phyloP scores from a whole-genome alignment of 2,329 filamentous ascomycete genomes.

The Pseudocercospora crystallina region DNA sequence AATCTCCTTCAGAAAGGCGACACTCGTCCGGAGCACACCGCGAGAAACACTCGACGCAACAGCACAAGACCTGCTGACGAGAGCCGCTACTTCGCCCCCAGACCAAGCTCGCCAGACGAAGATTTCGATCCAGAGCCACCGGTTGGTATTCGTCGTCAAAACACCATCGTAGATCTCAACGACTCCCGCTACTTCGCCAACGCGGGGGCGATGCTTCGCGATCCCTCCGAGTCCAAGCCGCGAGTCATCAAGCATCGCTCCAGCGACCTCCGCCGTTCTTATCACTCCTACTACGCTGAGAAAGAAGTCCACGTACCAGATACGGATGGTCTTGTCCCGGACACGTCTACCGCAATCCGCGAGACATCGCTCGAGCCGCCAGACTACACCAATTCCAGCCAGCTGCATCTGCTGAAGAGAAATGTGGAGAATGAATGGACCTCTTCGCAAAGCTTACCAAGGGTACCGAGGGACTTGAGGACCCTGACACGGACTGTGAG shows the following conservation, averaged over 20 bases:
- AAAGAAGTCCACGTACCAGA: constrained; percentile 22
- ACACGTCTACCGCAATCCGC: constrained; percentile 24
- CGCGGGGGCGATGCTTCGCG: constrained; percentile 18
- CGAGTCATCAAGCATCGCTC: constrained; percentile 20
- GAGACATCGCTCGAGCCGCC: constrained; percentile 8
- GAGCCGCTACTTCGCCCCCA: constrained; percentile 2
- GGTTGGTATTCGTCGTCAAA: constrained; percentile 14
- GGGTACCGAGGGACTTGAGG: constrained; percentile 21
- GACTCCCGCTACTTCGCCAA: constrained; percentile 27
- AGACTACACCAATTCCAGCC: constrained; percentile 16
- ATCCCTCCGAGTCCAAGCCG: neutral
- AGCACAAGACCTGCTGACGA: constrained; percentile 12
- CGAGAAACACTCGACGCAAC: constrained; percentile 31
- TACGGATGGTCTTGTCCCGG: constrained; percentile 22
- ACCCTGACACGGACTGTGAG: constrained; percentile 29
- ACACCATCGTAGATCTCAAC: constrained; percentile 23
- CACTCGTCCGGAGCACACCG: constrained; percentile 22
- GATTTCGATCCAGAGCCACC: neutral
- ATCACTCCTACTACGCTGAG: constrained; percentile 7
- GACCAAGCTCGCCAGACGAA: neutral
- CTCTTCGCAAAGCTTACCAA: constrained; percentile 13
- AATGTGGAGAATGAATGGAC: constrained; percentile 16
- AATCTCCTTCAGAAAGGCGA: constrained; percentile 5
- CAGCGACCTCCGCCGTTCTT: constrained; percentile 13
- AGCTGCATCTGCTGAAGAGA: constrained; percentile 18